Conservation (phyloP, 441 rosid genomes). For the Theobroma grandiflorum region DNA sequence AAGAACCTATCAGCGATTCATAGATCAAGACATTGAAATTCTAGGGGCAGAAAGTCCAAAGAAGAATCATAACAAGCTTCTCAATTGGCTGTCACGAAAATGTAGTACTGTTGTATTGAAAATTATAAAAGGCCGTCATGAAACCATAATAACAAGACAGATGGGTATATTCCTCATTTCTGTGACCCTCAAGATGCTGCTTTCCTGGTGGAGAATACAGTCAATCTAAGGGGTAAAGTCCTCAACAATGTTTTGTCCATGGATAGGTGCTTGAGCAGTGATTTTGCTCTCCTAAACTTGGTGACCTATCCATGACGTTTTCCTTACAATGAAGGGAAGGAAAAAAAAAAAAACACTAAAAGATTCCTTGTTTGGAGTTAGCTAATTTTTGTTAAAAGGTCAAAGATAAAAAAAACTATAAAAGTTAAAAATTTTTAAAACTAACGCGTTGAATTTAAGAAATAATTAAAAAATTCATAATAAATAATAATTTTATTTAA, state of each 20-base stretch:
- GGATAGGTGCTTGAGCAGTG: background rate
- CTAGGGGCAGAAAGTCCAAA: background rate
- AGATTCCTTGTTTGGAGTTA: too few species aligned
- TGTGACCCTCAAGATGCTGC: background rate
- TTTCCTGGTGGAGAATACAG: constrained; percentile 2
- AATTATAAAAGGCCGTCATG: background rate
- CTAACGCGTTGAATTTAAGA: too few species aligned
- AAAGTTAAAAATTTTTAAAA: too few species aligned
- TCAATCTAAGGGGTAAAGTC: background rate
- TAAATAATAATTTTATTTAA: too few species aligned
- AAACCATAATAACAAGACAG: background rate
- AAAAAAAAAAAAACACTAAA: background rate
- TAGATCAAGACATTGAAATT: background rate
- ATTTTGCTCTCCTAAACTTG: background rate
- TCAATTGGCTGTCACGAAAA: background rate
- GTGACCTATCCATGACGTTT: background rate
- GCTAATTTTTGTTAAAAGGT: too few species aligned
- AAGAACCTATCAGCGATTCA: background rate
- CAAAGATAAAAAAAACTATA: too few species aligned
- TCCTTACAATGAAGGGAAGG: background rate
- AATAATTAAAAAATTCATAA: too few species aligned
- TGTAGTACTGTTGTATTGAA: background rate
- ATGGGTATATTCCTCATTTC: constrained; percentile 1
- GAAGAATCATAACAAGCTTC: background rate
- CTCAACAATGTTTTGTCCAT: constrained; percentile 20